Base-by-base conservation (phyloP, 75 land plant genomes). In the Larix kaempferi region DNA sequence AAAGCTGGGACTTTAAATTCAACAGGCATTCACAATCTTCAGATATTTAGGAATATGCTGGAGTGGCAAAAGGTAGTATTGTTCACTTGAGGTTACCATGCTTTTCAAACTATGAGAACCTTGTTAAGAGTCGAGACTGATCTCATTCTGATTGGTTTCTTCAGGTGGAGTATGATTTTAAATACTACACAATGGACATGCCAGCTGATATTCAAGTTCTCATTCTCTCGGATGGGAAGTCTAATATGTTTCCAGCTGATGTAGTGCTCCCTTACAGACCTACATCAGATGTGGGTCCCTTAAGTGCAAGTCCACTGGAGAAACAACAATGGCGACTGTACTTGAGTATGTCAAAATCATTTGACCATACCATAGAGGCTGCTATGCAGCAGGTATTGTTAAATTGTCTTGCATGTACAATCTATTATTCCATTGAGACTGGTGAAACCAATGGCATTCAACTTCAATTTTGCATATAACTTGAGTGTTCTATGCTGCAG, bases 141-240 rank as follows among this genome's bases (percentile, higher is more conserved):
- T 12, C 60, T 74, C 12, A 49, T 49, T 71, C 41, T 41, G 11
- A 10, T 17, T 65, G 66, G 23, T 44, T 63, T 56, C 44, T 74
- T 33, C 87, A 96, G 99, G 99, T 96, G 12, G 95, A 88, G 57
- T 96, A 96, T 81, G 95, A 94, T 59, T 96, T 96, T 67, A 73
- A 89, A 63, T 96, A 82, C 81, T 92, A 91, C 62, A 90, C 89
- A 74, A 80, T 96, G 90, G 98, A 94, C 62, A 94, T 96, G 98
- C 59, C 85, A 58, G 80, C 95, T 37, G 98, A 96, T 80, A 78
- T 94, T 60, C 93, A 94, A 72, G 64, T 94, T 26, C 85, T 96
- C 13, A 80, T 96, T 19, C 72, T 96, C 2, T 96, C 99, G 6
- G 86, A 90, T 39, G 99, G 86, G 12, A 96, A 89, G 81, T 94